Evolutionary conservation across 2,329 filamentous ascomycete genomes (phyloP).

Genomic region (Diaporthe capsici): DNA sequence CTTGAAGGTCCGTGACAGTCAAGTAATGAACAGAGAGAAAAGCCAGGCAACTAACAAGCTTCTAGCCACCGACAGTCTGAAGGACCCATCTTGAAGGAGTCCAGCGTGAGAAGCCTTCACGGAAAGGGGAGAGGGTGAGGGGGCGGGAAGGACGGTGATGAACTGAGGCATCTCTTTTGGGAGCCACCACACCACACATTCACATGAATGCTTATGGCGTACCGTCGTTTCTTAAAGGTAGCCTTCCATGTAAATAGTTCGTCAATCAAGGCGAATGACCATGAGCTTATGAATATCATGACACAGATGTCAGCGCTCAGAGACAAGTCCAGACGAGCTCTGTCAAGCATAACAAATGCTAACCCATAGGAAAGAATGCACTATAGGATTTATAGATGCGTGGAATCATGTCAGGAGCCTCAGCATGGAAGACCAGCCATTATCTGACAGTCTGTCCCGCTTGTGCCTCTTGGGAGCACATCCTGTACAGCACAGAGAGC

Average conservation of each 20-base stretch:
- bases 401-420: neutral
- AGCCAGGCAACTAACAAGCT: neutral
- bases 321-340: neutral
- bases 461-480: too few species aligned
- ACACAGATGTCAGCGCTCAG: neutral
- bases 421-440: neutral
- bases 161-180: neutral
- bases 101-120: too few species aligned
- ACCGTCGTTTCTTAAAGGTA: neutral
- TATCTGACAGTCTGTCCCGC: neutral
- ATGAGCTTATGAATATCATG: neutral
- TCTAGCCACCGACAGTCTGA: conserved; percentile 84
- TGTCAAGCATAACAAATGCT: neutral
- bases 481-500: too few species aligned
- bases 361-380: neutral
- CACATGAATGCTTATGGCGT: neutral
- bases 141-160: neutral
- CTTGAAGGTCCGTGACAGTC: conserved; percentile 79
- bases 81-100: conserved; percentile 75
- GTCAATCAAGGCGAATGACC: neutral
- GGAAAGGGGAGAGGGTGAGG: too few species aligned
- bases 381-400: neutral
- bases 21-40: too few species aligned
- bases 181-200: neutral
- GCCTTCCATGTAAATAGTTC: too few species aligned